These are phyloP conservation scores for Pichia norvegensis DNA, from an alignment of 1,139 yeast species.

Conservation along the genomic window DNA sequence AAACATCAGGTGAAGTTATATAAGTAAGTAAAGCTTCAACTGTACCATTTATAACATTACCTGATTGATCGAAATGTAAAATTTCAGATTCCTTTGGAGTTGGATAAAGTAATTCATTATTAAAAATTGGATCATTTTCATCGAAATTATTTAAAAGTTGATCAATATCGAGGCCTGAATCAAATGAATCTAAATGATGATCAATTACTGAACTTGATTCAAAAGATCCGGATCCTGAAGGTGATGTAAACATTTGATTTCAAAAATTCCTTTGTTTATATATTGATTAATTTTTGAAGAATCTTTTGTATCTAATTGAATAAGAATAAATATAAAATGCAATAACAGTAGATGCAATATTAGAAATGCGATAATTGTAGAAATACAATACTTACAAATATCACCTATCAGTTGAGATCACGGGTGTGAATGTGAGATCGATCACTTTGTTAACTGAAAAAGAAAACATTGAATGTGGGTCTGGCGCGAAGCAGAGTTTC, in stretches of 20 bases:
- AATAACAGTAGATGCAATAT: no score
- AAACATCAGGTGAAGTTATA: conserved; percentile 68
- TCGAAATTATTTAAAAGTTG: conserved; percentile 23
- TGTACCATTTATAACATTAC: conserved; percentile 20
- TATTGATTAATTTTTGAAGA: no score
- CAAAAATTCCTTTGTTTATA: not conserved
- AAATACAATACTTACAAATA: no score
- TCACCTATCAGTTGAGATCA: not conserved
- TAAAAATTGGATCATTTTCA: conserved; percentile 28
- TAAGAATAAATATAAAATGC: no score
- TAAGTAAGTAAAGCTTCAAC: conserved; percentile 56
- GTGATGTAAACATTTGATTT: not conserved
- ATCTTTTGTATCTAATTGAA: no score
- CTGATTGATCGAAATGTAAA: conserved; percentile 18
- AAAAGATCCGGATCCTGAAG: not conserved
- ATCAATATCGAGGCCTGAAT: conserved; percentile 12
- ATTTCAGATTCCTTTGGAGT: conserved; percentile 26
- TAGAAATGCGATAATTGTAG: no score
- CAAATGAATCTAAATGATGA: not conserved
- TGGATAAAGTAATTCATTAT: conserved; percentile 26
- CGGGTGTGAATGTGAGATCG: no score
- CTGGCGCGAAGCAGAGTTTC: not conserved
- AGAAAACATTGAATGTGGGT: not conserved
- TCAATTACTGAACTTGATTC: not conserved
- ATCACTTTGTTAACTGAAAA: no score